These are phyloP conservation scores for Globisporangium spinosum DNA, from an alignment of 352 stramenopile species.

Conservation along the genomic window DNA sequence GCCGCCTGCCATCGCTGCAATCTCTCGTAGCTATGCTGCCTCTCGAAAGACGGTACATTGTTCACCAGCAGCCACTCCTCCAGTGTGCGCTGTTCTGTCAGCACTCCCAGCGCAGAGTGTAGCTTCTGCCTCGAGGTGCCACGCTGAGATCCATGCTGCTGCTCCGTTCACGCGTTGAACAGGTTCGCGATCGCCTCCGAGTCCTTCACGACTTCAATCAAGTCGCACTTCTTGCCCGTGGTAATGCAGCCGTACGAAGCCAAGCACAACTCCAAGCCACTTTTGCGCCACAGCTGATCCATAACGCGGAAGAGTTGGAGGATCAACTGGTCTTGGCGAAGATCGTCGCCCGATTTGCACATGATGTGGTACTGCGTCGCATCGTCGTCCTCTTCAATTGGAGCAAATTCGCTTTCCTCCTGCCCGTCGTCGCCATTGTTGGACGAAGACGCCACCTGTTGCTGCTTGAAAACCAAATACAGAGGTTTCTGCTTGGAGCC, in stretches of 20 bases:
- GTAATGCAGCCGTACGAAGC: not conserved
- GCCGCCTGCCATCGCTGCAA: not conserved
- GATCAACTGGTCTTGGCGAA: not conserved
- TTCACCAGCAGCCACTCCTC: not conserved
- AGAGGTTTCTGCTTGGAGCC: not conserved
- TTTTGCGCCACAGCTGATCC: not conserved
- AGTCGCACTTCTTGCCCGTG: not conserved
- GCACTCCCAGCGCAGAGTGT: not conserved
- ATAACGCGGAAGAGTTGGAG: not conserved
- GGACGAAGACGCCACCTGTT: not conserved
- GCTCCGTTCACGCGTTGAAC: not conserved
- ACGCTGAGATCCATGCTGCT: not conserved
- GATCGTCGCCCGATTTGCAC: not conserved
- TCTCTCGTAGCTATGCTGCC: not conserved
- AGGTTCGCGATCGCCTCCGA: not conserved
- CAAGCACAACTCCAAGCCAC: not conserved
- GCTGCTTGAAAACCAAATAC: not conserved
- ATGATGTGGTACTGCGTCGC: not conserved
- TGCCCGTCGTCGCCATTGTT: not conserved
- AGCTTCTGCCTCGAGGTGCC: not conserved
- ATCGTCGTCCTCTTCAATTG: not conserved
- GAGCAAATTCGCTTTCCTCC: not conserved
- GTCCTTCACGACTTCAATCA: not conserved
- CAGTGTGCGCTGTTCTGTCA: not conserved
- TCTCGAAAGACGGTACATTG: not conserved